phyloP scores from a whole-genome alignment of 2,329 filamentous ascomycete species.

The Helotiales sp. region DNA sequence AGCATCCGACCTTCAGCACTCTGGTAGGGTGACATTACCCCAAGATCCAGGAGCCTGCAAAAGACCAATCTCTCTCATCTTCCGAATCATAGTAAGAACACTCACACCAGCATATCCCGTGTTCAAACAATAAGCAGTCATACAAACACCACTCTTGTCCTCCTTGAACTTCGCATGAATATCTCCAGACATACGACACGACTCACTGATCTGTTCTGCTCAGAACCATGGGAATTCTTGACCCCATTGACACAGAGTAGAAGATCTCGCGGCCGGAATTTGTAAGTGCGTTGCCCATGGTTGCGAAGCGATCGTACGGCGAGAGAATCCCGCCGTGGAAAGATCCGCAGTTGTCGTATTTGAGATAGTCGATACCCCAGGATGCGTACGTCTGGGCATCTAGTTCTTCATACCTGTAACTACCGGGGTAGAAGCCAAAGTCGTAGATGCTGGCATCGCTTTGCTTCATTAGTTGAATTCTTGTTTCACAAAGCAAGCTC shows the following conservation, averaged over 20 bases:
- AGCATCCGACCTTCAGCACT: not conserved
- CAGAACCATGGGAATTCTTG: constrained; percentile 31
- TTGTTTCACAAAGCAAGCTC: not conserved
- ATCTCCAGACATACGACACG: constrained; percentile 41
- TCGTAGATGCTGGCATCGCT: not conserved
- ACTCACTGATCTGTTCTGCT: constrained; percentile 34
- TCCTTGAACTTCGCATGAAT: constrained; percentile 34
- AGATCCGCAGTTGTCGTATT: not conserved
- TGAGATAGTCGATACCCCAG: not conserved
- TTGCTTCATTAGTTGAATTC: not conserved
- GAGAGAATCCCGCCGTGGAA: not conserved
- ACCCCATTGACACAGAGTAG: constrained; percentile 32
- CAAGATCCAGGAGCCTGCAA: constrained; percentile 43
- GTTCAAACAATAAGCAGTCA: constrained; percentile 45
- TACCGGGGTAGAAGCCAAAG: not conserved
- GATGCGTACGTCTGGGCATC: not conserved
- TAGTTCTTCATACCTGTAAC: not conserved
- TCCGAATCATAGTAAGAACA: constrained; percentile 43
- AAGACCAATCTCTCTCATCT: constrained; percentile 44
- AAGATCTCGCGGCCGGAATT: constrained; percentile 26
- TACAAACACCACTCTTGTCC: constrained; percentile 38
- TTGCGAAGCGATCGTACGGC: not conserved
- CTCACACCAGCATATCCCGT: constrained; percentile 44
- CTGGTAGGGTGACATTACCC: constrained; percentile 26
- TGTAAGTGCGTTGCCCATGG: not conserved